Evolutionary conservation across 2,329 filamentous ascomycete species (phyloP), one percentile per base, ranked within the genome.

Genomic region (Scytalidium lignicola): DNA sequence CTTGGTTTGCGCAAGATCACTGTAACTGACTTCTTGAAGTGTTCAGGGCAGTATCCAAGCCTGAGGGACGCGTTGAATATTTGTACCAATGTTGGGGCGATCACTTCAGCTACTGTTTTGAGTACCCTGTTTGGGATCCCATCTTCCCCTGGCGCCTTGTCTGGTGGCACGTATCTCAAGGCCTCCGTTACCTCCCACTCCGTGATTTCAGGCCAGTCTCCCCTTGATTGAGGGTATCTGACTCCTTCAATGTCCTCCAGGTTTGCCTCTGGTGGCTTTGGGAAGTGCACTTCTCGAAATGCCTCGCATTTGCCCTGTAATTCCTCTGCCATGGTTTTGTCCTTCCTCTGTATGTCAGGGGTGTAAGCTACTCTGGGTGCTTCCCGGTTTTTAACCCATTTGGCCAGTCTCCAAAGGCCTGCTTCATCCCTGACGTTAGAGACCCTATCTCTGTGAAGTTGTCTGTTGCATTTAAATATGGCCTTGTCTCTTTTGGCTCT

Each of bases 231-330:
- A 7, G n/a, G 32, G n/a, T 37, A 37, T 13, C 5, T 8, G 23
- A 17, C 22, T 22, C 23, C 39, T 12, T 50, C 32, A 41, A 52
- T 55, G 43, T 56, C 52, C 7, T 40, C 2, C 15, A 58, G 50
- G 26, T 56, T 48, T 41, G 46, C 45, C 49, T 54, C 47, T 22
- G 40, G 53, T 12, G 43, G 47, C 5, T 44, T 52, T 40, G 47
- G 52, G 41, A 56, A 46, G 60, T 46, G 60, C 59, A 18, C 61
- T 51, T 21, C 58, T 53, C 42, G 60, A 44, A 49, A 20, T 59
- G 43, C 52, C 60, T 54, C 23, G 51, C 10, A n/a, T 26, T 46
- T 43, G 29, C 39, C 48, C 48, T n/a, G 57, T 28, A 17, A 20
- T 37, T 18, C 41, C 49, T 62, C 60, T n/a, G 54, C 51, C 32